Evolutionary conservation across 2,329 filamentous ascomycete species (phyloP), one percentile per base, ranked within the genome.

Genomic region (Apiospora marii): DNA sequence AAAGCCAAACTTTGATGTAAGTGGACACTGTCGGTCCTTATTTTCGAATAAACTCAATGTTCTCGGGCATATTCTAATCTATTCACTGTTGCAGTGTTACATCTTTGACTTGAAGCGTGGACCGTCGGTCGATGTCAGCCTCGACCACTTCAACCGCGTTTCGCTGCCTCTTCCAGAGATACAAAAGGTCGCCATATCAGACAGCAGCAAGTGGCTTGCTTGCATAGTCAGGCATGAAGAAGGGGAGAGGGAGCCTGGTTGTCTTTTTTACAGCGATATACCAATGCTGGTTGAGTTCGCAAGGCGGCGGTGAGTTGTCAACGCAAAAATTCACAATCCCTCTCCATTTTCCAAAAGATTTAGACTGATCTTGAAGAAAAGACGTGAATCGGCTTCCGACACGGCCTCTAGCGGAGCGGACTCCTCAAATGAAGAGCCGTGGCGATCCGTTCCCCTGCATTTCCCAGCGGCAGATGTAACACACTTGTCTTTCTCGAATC

Each of bases 1-100:
- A 22, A 64, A 64, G 34, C 58, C 58, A 41, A 64, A 64, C 13
- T 64, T 64, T 64, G 58, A 64, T 64, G 58, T 64, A 41, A 64
- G 58, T 64, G 30, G 58, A 4, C 13, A 19, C 41, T n/a, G 13
- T 19, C 4, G 10, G 4, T n/a, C 34, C 22, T 24, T 3, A 64
- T 22, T 19, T 3, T 64, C 58, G 34, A 5, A n/a, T 19, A 12
- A n/a, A 14, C 49, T 4, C n/a, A 22, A 37, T n/a, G 5, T n/a
- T 24, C 3, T 64, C 19, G 5, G 13, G 8, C 3, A 8, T 14
- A 41, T n/a, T n/a, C 58, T 64, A 0, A 64, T 24, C 24, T n/a
- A 1, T 16, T 10, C 30, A n/a, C 22, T 24, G 22, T 64, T 34
- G 1, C 22, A 64, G 58, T 64, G 58, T 4, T 64, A 41, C 22